These are phyloP conservation scores for Neurospora tetraspora DNA, from an alignment of 495 filamentous ascomycete genomes.

Conservation along the genomic window DNA sequence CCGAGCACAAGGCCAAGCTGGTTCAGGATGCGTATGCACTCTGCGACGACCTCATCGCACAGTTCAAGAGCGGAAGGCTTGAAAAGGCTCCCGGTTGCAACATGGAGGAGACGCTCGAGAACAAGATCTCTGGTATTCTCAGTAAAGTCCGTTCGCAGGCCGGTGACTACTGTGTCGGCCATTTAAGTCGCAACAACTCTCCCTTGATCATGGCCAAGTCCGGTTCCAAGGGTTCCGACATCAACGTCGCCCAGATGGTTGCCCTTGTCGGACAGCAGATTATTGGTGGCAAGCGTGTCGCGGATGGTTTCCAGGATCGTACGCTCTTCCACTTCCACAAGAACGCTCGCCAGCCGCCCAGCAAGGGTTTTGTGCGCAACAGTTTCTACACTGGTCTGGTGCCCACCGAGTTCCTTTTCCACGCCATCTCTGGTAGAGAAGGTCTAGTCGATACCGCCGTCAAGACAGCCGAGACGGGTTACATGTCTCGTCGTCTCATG, in stretches of 20 bases:
- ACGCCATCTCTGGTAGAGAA: conserved; percentile 96
- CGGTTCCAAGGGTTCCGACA: conserved; percentile 88
- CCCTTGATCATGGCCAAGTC: conserved; percentile 95
- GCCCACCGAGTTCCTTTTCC: conserved; percentile 92
- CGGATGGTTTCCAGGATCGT: conserved; percentile 92
- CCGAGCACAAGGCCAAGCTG: conserved; percentile 58
- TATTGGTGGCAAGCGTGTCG: conserved; percentile 86
- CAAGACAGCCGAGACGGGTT: conserved; percentile 97
- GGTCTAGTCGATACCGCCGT: conserved; percentile 99
- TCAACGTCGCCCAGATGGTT: conserved; percentile 99
- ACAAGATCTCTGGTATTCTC: conserved; percentile 78
- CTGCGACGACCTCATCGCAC: conserved; percentile 75
- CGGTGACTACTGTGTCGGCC: conserved; percentile 81
- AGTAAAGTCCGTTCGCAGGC: conserved; percentile 83
- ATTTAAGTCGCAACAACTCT: conserved; percentile 84
- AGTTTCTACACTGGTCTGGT: conserved; percentile 92
- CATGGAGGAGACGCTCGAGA: conserved; percentile 87
- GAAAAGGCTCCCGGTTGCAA: conserved; percentile 80
- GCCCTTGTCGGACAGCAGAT: conserved; percentile 96
- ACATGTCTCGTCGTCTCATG: conserved; percentile 98
- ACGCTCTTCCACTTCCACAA: conserved; percentile 93
- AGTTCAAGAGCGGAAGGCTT: conserved; percentile 67
- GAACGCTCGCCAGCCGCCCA: conserved; percentile 76
- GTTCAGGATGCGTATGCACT: conserved; percentile 69
- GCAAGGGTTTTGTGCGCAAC: conserved; percentile 94